Conservation (phyloP, 192 early-diverging fungal species). For the Backusella liffmaniae region DNA sequence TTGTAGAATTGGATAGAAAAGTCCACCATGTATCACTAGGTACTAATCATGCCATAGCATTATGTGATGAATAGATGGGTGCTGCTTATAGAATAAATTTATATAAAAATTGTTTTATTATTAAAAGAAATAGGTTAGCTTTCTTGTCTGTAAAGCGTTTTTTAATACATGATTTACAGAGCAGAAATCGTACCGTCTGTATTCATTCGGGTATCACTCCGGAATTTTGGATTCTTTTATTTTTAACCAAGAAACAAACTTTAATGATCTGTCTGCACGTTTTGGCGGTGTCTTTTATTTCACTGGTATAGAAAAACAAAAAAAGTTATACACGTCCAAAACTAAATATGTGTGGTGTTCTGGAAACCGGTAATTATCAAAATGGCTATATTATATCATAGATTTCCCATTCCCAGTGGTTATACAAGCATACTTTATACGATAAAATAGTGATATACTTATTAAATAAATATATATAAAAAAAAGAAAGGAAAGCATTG, state of each 20-base stretch:
- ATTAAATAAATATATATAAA: not conserved
- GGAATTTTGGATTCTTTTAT: not conserved
- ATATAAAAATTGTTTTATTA: too few relatives aligned
- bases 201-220: not conserved
- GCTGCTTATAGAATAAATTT: too few relatives aligned
- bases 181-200: not conserved
- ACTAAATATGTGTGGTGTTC: not conserved
- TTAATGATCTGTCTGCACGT: not conserved
- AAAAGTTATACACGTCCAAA: too few relatives aligned
- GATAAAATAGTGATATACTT: not conserved
- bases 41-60: slow-evolving; percentile 29
- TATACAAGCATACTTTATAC: not conserved
- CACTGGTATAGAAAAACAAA: not conserved
- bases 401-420: not conserved
- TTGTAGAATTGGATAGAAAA: slow-evolving; percentile 15
- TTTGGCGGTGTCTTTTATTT: not conserved
- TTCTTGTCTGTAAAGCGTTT: not conserved
- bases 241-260: not conserved
- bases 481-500: not conserved
- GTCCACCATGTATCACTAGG: slow-evolving; percentile 27
- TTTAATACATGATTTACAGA: not conserved
- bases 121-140: not conserved
- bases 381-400: not conserved
- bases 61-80: not conserved
- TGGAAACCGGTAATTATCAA: not conserved